Percentiles rank a stretch among this genome's conserved stretches.
phyloP scores from a whole-genome alignment of 139 green algal genomes.

The Chlorella sorokiniana region DNA sequence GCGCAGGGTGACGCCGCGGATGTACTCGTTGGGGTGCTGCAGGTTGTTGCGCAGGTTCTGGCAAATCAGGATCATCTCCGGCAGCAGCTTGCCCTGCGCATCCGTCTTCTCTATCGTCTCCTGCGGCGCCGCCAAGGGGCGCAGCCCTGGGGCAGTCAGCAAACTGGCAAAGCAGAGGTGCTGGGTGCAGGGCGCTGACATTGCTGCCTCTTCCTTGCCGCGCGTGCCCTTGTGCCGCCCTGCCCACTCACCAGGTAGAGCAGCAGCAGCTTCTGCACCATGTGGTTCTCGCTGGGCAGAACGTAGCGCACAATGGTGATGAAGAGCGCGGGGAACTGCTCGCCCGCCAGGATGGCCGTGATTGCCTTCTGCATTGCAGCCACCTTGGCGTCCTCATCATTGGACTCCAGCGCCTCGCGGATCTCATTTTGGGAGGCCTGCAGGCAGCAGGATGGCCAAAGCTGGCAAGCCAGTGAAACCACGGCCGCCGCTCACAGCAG shows the following conservation, averaged over 20 bases:
- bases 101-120: conserved; percentile 99
- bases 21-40: conserved; percentile 99
- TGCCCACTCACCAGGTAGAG: conserved; percentile 88
- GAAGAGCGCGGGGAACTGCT: conserved; percentile 96
- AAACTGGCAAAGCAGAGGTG: neutral
- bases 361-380: conserved; percentile 96
- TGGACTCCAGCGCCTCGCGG: conserved; percentile 92
- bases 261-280: conserved; percentile 97
- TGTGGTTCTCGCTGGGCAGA: conserved; percentile 96
- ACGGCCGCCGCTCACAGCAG: too few species aligned
- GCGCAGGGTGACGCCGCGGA: conserved; percentile 92
- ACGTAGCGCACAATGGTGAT: conserved; percentile 99
- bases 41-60: conserved; percentile 99
- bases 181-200: too few species aligned
- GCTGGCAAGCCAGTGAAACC: too few species aligned
- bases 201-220: neutral
- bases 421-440: conserved; percentile 81
- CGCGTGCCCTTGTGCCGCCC: too few species aligned
- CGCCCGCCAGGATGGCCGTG: conserved; percentile 90
- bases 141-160: neutral
- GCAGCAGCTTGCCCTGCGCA: conserved; percentile 91
- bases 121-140: conserved; percentile 42
- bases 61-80: conserved; percentile 99
- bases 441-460: neutral
- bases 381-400: conserved; percentile 81